Evolutionary conservation across 495 filamentous ascomycete genomes (phyloP).

Genomic region (Penicillium flavigenum): DNA sequence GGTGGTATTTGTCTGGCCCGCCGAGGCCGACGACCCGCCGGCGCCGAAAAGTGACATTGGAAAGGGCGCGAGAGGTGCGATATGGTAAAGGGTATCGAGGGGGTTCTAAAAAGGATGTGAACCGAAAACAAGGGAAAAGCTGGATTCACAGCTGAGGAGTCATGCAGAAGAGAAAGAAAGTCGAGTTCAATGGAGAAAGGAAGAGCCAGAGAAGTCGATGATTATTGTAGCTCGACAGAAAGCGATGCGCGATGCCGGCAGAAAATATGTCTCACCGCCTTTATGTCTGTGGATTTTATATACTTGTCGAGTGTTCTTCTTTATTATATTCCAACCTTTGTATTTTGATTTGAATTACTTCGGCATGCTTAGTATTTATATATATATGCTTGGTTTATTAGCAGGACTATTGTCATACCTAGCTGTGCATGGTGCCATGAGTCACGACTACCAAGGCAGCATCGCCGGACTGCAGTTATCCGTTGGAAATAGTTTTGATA

Average conservation of each 20-base stretch:
- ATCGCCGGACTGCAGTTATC: conserved; percentile 7
- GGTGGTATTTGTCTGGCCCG: conserved; percentile 63
- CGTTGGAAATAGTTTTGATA: not conserved
- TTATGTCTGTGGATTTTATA: not conserved
- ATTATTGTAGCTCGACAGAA: conserved; percentile 14
- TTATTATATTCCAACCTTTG: not conserved
- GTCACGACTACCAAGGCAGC: not conserved
- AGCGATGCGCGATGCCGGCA: conserved; percentile 12
- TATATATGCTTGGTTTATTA: not conserved
- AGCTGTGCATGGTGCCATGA: not conserved
- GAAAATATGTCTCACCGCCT: conserved; percentile 13
- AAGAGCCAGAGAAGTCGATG: conserved; percentile 6
- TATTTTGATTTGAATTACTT: not conserved
- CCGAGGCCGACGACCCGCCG: conserved; percentile 42
- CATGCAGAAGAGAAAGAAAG: conserved; percentile 6
- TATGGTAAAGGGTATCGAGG: not conserved
- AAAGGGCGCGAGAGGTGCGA: conserved; percentile 20
- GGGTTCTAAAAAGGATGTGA: not conserved
- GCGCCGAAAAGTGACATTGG: conserved; percentile 63
- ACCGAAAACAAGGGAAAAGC: not conserved
- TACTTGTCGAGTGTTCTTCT: not conserved
- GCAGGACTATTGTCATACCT: not conserved
- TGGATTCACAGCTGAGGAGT: not conserved
- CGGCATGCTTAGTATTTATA: not conserved
- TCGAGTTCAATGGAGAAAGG: conserved; percentile 6